A percentile compares a stretch with the other conserved stretches of the same genome.
Evolutionary conservation across 2,329 filamentous ascomycete species (phyloP).

Genomic region (Colletotrichum melonis): DNA sequence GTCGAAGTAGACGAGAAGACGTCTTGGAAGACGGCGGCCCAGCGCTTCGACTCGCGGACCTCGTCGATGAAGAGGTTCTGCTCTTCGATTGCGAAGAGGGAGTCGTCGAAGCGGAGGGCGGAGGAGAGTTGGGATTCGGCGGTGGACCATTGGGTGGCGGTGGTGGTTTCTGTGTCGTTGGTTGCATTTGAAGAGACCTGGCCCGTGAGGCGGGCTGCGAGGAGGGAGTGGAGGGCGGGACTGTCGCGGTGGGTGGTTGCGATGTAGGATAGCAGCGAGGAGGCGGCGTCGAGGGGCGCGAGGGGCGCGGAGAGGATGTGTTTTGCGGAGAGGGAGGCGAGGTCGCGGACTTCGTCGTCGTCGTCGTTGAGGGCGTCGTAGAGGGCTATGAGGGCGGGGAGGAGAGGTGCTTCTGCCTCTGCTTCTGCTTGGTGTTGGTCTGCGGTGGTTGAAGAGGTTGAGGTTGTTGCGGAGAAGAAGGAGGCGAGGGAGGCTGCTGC

Average conservation of each 20-base stretch:
- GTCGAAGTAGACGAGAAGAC: neutral
- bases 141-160: conserved; percentile 38
- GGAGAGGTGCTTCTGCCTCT: conserved; percentile 47
- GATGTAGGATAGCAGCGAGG: conserved; percentile 58
- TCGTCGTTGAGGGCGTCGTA: conserved; percentile 89
- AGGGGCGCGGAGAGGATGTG: conserved; percentile 59
- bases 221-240: conserved; percentile 51
- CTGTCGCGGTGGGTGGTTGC: conserved; percentile 46
- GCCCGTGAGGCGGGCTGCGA: conserved; percentile 56
- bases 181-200: conserved; percentile 12
- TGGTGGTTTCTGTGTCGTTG: neutral
- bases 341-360: conserved; percentile 85
- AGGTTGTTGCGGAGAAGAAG: conserved; percentile 54
- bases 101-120: conserved; percentile 67
- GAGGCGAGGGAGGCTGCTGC: conserved; percentile 66
- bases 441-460: conserved; percentile 17
- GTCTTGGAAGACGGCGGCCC: conserved; percentile 64
- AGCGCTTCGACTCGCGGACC: conserved; percentile 77
- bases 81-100: conserved; percentile 88
- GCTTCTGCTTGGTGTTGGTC: neutral
- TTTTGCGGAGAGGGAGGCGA: conserved; percentile 64
- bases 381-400: conserved; percentile 72
- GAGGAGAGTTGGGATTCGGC: conserved; percentile 53
- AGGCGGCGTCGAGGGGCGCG: conserved; percentile 60
- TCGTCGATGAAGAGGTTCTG: conserved; percentile 95